Conservation (phyloP, 139 green algal genomes). For the Zygnema circumcarinatum region DNA sequence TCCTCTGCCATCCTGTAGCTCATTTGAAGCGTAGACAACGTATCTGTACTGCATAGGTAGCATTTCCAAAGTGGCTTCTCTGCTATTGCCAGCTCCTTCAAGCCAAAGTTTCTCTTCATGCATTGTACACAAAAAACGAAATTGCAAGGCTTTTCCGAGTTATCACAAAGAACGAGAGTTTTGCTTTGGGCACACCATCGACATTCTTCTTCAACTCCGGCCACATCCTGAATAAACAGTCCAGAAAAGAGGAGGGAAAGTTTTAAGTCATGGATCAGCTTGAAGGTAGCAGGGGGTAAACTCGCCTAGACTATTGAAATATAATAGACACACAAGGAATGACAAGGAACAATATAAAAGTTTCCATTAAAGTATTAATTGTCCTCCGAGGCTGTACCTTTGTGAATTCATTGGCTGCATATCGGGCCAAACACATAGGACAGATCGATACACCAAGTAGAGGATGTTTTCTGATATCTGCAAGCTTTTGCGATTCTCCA, state of each 20-base stretch:
- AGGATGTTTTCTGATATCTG: not conserved
- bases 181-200: conserved; percentile 19
- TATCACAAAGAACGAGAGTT: conserved; percentile 1
- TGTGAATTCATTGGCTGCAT: not conserved
- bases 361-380: too few relatives aligned
- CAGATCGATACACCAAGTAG: not conserved
- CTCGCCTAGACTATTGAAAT: too few relatives aligned
- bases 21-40: too few relatives aligned
- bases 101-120: not conserved
- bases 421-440: not conserved
- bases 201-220: not conserved
- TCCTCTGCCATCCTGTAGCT: too few relatives aligned
- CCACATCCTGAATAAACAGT: not conserved
- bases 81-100: not conserved
- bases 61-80: too few relatives aligned
- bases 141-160: not conserved
- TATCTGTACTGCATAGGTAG: not conserved
- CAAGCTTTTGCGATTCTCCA: not conserved
- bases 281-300: too few relatives aligned
- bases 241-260: not conserved
- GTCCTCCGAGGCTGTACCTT: not conserved
- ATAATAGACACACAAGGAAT: too few relatives aligned
- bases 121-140: not conserved
- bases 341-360: too few relatives aligned
- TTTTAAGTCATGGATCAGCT: too few relatives aligned